Evolutionary conservation across 768 basidiomycete species (phyloP).

Genomic region (Mycena crocata): DNA sequence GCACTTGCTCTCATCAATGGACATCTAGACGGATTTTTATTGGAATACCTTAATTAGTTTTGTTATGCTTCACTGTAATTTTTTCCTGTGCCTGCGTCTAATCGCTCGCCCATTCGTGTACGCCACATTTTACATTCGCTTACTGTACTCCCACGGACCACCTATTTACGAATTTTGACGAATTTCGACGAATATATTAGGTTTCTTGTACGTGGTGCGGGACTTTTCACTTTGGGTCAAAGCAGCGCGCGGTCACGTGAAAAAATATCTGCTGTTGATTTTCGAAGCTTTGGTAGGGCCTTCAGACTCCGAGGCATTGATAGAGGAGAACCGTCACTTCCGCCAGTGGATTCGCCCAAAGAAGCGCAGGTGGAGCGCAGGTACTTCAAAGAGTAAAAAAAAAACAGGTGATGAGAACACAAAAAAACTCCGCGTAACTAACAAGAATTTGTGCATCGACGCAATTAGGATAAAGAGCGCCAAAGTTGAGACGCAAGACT

Average conservation of each 20-base stretch:
- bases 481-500: no score
- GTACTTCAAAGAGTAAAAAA: no score
- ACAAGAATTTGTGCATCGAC: no score
- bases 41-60: constrained; percentile 9
- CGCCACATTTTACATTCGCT: constrained; percentile 18
- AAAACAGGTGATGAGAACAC: no score
- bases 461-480: no score
- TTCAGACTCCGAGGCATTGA: no score
- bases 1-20: neutral
- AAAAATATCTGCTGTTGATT: neutral
- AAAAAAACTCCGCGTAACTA: no score
- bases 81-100: neutral
- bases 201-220: neutral
- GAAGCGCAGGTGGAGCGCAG: no score
- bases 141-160: constrained; percentile 8
- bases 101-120: constrained; percentile 2
- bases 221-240: neutral
- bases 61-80: neutral
- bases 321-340: no score
- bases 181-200: constrained; percentile 22
- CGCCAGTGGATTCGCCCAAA: no score
- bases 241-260: neutral
- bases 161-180: constrained; percentile 14
- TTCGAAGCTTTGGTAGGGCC: no score
- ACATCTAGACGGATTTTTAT: constrained; percentile 11